Conservation (phyloP, 192 early-diverging fungal species). For the Pilaira anomala region DNA sequence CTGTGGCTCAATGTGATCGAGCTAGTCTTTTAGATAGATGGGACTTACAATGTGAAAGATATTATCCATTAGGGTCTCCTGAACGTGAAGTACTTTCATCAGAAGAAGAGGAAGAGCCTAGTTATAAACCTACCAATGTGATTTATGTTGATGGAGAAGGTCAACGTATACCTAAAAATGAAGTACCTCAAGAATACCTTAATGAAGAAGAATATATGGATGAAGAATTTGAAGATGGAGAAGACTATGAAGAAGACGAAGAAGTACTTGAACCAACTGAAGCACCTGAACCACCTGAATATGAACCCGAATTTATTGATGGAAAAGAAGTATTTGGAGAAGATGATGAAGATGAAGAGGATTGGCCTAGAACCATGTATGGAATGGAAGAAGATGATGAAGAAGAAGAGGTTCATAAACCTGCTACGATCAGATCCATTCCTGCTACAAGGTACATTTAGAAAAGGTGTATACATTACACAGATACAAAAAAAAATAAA, state of each 20-base stretch:
- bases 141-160: neutral
- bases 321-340: neutral
- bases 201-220: neutral
- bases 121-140: neutral
- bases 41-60: conserved; percentile 18
- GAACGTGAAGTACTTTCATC: neutral
- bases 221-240: neutral
- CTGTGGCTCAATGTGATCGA: conserved; percentile 55
- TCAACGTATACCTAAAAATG: neutral
- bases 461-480: neutral
- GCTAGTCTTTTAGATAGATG: conserved; percentile 12
- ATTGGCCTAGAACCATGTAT: conserved; percentile 11
- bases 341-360: conserved; percentile 17
- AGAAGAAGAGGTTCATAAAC: neutral
- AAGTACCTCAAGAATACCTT: neutral
- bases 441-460: neutral
- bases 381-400: neutral
- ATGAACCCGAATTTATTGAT: conserved; percentile 8
- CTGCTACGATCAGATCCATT: neutral
- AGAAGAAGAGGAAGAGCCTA: neutral
- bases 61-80: neutral
- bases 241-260: neutral
- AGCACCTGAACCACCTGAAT: neutral
- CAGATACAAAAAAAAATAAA: neutral
- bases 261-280: conserved; percentile 8